phyloP scores from a whole-genome alignment of 2,329 filamentous ascomycete genomes.

The Emericellopsis atlantica region DNA sequence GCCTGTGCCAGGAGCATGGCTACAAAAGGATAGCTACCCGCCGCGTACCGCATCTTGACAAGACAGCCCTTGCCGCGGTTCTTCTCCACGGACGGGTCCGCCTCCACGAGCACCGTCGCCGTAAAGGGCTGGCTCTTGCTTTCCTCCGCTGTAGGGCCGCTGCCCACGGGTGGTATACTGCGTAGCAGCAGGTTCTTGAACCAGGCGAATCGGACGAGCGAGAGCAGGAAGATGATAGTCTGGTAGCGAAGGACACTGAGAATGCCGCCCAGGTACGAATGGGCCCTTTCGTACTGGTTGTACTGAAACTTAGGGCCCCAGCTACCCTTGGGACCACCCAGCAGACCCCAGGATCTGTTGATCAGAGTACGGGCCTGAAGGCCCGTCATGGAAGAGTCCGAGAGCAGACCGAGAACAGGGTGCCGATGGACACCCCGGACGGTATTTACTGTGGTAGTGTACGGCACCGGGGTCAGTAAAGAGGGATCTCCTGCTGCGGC shows the following conservation, averaged over 20 bases:
- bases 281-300: conserved; percentile 5
- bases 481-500: neutral
- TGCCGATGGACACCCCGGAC: conserved; percentile 2
- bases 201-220: conserved; percentile 3
- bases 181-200: conserved; percentile 3
- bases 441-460: neutral
- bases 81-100: neutral
- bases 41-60: neutral
- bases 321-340: conserved; percentile 4
- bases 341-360: conserved; percentile 5
- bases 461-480: neutral
- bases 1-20: conserved; percentile 1
- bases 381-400: conserved; percentile 3
- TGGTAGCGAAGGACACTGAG: conserved; percentile 4
- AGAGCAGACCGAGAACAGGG: conserved; percentile 3
- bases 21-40: neutral
- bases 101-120: conserved; percentile 4
- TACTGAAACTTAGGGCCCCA: conserved; percentile 6
- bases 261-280: conserved; percentile 4
- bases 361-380: conserved; percentile 5
- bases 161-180: conserved; percentile 2
- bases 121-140: conserved; percentile 4
- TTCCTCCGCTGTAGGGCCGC: conserved; percentile 4
- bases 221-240: conserved; percentile 4
- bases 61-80: neutral